phyloP scores from a whole-genome alignment of 441 rosid species.

The Populus hybrid region DNA sequence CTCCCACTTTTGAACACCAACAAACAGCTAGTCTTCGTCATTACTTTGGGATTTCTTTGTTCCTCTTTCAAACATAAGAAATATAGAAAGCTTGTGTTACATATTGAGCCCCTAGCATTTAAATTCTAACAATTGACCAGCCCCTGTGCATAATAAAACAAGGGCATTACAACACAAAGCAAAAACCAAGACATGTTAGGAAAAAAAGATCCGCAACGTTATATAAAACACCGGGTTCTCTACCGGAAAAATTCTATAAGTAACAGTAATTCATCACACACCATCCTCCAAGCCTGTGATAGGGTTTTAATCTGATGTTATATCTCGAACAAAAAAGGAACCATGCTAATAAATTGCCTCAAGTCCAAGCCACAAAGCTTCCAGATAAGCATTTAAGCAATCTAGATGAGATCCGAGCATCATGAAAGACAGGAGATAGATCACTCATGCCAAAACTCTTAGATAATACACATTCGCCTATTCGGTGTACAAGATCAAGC shows the following conservation, averaged over 20 bases:
- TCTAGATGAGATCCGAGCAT: not conserved
- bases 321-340: not conserved
- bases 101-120: not conserved
- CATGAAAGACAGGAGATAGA: not conserved
- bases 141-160: not conserved
- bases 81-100: not conserved
- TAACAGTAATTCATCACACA: not conserved
- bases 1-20: not conserved
- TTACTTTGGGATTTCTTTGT: not conserved
- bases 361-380: not conserved
- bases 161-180: not conserved
- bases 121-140: not conserved
- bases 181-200: not conserved
- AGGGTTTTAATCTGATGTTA: not conserved
- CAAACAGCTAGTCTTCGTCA: not conserved
- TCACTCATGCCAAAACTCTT: not conserved
- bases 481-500: not conserved
- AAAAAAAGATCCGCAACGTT: not conserved
- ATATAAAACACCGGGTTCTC: not conserved
- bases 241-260: not conserved
- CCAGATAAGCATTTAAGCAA: not conserved
- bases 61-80: not conserved
- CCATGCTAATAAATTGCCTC: not conserved
- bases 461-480: not conserved
- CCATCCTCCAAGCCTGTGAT: not conserved